Evolutionary conservation across 768 basidiomycete genomes (phyloP), one percentile per base, ranked within the genome.

Genomic region (Mycena chlorophos): DNA sequence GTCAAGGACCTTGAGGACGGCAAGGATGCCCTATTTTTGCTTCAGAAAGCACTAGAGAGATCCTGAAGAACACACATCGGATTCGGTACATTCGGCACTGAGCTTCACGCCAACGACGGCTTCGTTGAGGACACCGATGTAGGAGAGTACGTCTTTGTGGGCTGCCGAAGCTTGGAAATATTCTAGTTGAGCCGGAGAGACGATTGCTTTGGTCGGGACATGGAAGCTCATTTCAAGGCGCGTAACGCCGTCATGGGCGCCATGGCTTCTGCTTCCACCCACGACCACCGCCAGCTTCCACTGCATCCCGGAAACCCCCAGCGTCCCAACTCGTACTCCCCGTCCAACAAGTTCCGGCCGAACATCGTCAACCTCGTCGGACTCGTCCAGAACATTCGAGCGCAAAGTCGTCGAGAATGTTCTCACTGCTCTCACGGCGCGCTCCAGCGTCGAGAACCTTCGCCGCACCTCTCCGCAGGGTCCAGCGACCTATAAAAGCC

Each of bases 141-240:
- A 94, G 0, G 74, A 66, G 5, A 92, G 68, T 54, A 98, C 76
- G 8, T 82, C 76, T 22, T 76, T 68, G 65, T 94, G 84, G 0
- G 94, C 88, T 45, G 78, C 68, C 0, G 91, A 94, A 6, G 74
- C 63, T 65, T 93, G 86, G 66, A 97, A 99, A n/a, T 83, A 84
- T 20, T 81, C 78, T 0, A 98, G 82, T 62, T 98, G 94, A 4
- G 79, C 82, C 27, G 79, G 82, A 1, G 86, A 82, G 26, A 98
- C 73, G 58, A 99, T 91, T 23, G 73, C 76, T 74, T 95, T 96
- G 38, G 72, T 73, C 1, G 88, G 91, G 30, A 70, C 56, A 61
- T 76, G 68, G 69, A 78, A 89, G 3, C 71, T 51, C 56, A 60
- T 48, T 22, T 50, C n/a, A n/a, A n/a, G 34, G 34, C 10, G 34